phyloP scores from a whole-genome alignment of 768 basidiomycete genomes.

The Lactarius indigo region DNA sequence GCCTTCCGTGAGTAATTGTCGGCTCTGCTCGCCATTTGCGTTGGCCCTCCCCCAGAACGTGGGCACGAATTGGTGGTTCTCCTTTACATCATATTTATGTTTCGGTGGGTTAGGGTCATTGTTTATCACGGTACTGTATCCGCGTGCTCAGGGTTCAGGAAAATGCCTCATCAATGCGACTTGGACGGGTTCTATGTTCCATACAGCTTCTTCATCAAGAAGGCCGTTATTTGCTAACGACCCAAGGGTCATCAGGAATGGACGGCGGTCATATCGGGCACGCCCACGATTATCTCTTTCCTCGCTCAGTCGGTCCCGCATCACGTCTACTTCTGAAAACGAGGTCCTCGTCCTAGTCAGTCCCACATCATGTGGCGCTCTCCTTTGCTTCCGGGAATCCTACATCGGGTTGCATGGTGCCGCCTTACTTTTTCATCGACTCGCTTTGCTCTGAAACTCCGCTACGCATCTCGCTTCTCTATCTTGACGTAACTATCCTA shows the following conservation, averaged over 20 bases:
- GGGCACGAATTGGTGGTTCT: not conserved
- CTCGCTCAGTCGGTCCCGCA: not conserved
- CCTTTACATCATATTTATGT: conserved; percentile 17
- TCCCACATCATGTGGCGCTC: conserved; percentile 7
- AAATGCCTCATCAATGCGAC: conserved; percentile 6
- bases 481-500: not conserved
- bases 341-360: not conserved
- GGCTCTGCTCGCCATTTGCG: not conserved
- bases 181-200: not conserved
- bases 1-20: not conserved
- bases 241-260: not conserved
- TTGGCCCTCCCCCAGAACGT: not conserved
- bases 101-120: not conserved
- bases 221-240: not conserved
- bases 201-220: conserved; percentile 1
- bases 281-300: not conserved
- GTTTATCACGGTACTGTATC: conserved; percentile 2
- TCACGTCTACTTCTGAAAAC: not conserved
- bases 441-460: not conserved
- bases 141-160: conserved; percentile 1
- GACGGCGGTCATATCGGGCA: not conserved
- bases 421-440: not conserved
- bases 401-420: not conserved
- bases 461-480: not conserved
- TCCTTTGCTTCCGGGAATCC: not conserved